These are phyloP conservation scores for Bryoerythrophyllum caledonicum DNA, from an alignment of 225 moss, liverwort and hornwort genomes.

Conservation along the genomic window DNA sequence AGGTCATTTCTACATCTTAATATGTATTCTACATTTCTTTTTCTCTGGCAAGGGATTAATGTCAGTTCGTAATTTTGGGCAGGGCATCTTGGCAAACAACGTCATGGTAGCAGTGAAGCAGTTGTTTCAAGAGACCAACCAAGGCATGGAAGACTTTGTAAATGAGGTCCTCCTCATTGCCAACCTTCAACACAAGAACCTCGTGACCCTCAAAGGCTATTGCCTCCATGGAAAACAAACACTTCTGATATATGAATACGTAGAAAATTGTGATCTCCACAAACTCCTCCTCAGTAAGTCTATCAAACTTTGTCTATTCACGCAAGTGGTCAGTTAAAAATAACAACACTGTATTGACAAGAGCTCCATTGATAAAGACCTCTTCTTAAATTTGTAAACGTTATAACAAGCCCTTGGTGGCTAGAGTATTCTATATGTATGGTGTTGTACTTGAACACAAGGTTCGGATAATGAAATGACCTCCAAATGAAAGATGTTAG, in stretches of 20 bases:
- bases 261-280: constrained; percentile 1
- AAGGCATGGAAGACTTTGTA: neutral
- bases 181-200: constrained; percentile 4
- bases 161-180: constrained; percentile 4
- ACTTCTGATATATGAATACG: neutral
- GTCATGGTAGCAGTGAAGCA: constrained; percentile 26
- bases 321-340: too few relatives aligned
- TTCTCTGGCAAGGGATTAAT: neutral
- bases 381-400: too few relatives aligned
- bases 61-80: neutral
- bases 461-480: too few relatives aligned
- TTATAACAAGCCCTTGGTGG: too few relatives aligned
- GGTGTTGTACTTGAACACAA: too few relatives aligned
- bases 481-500: too few relatives aligned
- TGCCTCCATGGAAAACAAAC: constrained; percentile 21
- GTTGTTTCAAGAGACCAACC: constrained; percentile 1
- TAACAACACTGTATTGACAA: too few relatives aligned
- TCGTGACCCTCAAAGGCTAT: neutral
- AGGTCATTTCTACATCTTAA: too few relatives aligned
- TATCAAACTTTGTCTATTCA: too few relatives aligned
- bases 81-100: constrained; percentile 17
- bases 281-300: neutral
- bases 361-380: too few relatives aligned
- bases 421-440: too few relatives aligned
- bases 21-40: too few relatives aligned